Evolutionary conservation across 2,329 filamentous ascomycete species (phyloP), one percentile per base, ranked within the genome.

Genomic region (Fusarium sp.): DNA sequence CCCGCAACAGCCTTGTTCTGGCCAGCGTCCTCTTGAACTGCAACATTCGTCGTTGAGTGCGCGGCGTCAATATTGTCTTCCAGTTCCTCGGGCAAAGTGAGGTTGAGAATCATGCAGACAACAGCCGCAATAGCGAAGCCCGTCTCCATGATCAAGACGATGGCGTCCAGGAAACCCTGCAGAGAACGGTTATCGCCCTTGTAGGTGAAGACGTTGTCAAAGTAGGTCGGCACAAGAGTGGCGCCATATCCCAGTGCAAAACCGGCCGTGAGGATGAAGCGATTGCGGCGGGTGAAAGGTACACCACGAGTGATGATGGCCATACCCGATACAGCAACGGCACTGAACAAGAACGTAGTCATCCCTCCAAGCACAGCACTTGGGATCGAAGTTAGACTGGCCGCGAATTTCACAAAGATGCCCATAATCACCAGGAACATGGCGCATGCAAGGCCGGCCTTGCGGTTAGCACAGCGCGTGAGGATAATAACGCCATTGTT

Each of bases 401-500:
- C n/a, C n/a, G n/a, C n/a, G n/a, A n/a, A n/a, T n/a, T n/a, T n/a
- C n/a, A n/a, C n/a, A 73, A 95, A 94, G 65, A 96, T 83, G 15
- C 94, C 94, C 89, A 94, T 94, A 71, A 96, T 79, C 66, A 96
- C 81, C 11, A 96, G 86, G 83, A 94, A 94, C 74, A 92, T 85
- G 78, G 88, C 94, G 76, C 90, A 92, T 51, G 90, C 92, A 78
- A 94, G 94, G 6, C 94, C 94, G 6, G 93, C 94, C 48, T 90
- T 92, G 57, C 93, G 89, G 78, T 94, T 95, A 1, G 93, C 93
- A 78, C 93, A 95, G 15, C 92, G 88, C 0, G 93, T 96, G 46
- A 96, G 84, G 0, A 93, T 91, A 65, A 96, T 95, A 54, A 95
- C 92, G 37, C 93, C 93, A 77, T 95, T 95, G 82, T 95, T 95